phyloP scores from a whole-genome alignment of 2,329 filamentous ascomycete species.

The Rhytidhysteron rufulum region DNA sequence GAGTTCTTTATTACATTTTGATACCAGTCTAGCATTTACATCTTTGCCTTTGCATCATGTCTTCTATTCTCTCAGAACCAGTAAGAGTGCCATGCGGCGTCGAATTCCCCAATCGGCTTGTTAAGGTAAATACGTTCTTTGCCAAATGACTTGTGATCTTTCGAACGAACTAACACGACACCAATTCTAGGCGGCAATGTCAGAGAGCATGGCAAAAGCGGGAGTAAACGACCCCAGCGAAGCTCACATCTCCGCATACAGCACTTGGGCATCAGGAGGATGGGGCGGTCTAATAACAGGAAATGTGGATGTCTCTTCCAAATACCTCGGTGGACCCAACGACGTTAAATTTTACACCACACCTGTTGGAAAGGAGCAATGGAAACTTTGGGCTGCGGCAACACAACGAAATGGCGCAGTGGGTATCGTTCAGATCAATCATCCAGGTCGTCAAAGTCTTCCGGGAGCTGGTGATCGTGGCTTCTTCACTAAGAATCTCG shows the following conservation, averaged over 20 bases:
- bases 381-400: not conserved
- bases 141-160: conserved; percentile 33
- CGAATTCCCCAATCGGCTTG: conserved; percentile 33
- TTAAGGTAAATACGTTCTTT: conserved; percentile 46
- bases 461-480: conserved; percentile 32
- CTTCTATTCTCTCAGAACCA: no score
- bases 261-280: conserved; percentile 48
- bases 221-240: conserved; percentile 15
- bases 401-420: conserved; percentile 55
- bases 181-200: conserved; percentile 34
- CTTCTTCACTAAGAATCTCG: not conserved
- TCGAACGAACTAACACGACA: conserved; percentile 41
- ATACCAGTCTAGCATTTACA: no score
- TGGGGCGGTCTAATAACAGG: conserved; percentile 49
- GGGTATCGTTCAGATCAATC: conserved; percentile 56
- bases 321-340: conserved; percentile 15
- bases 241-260: conserved; percentile 46
- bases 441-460: conserved; percentile 56
- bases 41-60: no score
- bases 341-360: conserved; percentile 47
- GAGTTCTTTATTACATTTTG: no score
- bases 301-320: conserved; percentile 36
- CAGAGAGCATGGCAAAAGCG: conserved; percentile 17
- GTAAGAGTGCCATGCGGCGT: conserved; percentile 24
- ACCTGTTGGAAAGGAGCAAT: conserved; percentile 34